Evolutionary conservation across 2,329 filamentous ascomycete genomes (phyloP).

Genomic region (Neocatenulostroma microsporum): DNA sequence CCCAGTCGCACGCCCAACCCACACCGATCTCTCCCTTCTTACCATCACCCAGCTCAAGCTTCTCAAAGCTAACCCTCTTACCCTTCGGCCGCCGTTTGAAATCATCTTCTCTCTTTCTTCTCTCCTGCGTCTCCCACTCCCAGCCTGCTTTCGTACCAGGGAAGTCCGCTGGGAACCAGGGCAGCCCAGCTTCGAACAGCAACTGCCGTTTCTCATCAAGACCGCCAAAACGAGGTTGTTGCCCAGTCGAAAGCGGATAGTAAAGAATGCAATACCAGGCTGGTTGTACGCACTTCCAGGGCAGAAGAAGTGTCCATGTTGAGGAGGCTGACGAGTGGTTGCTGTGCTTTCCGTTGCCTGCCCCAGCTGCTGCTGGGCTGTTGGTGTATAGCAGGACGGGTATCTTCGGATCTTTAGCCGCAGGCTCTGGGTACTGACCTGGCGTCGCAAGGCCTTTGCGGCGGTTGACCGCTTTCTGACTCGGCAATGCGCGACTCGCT

Average conservation of each 20-base stretch:
- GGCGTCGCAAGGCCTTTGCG: slow-evolving; percentile 58
- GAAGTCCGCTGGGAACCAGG: slow-evolving; percentile 83
- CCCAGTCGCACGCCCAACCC: slow-evolving; percentile 80
- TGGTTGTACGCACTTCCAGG: slow-evolving; percentile 80
- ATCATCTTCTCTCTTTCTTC: slow-evolving; percentile 49
- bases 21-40: slow-evolving; percentile 74
- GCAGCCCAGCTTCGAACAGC: slow-evolving; percentile 65
- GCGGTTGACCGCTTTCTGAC: slow-evolving; percentile 72
- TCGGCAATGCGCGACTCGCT: slow-evolving; percentile 59
- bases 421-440: slow-evolving; percentile 53
- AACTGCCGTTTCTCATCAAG: slow-evolving; percentile 72
- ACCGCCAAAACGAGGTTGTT: slow-evolving; percentile 75
- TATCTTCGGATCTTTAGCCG: slow-evolving; percentile 63
- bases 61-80: slow-evolving; percentile 68
- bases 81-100: slow-evolving; percentile 77
- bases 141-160: slow-evolving; percentile 71
- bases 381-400: slow-evolving; percentile 59
- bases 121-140: slow-evolving; percentile 65
- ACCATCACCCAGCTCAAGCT: slow-evolving; percentile 63
- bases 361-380: not conserved
- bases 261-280: slow-evolving; percentile 84
- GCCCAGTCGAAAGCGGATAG: slow-evolving; percentile 68
- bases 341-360: too few relatives aligned
- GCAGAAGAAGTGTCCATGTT: slow-evolving; percentile 83
- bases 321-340: too few relatives aligned